A percentile compares a stretch with the other conserved stretches of the same genome.
Evolutionary conservation across 352 stramenopile genomes (phyloP).

Genomic region (Pythium biforme): DNA sequence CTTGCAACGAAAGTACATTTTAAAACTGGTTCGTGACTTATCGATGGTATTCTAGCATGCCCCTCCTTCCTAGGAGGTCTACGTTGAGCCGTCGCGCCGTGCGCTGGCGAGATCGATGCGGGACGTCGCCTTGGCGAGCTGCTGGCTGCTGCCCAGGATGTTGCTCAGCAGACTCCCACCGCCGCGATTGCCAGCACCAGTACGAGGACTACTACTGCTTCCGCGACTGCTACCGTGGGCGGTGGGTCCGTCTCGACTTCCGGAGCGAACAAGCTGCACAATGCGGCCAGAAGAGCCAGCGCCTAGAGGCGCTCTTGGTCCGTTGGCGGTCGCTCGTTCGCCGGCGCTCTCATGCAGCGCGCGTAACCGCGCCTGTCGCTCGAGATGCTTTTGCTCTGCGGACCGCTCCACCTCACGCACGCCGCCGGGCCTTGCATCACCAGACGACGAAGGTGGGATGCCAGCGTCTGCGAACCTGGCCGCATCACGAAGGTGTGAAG

Average conservation of each 20-base stretch:
- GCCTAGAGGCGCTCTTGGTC: neutral
- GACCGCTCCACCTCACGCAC: constrained; percentile 10
- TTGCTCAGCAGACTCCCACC: constrained; percentile 45
- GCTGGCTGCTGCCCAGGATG: constrained; percentile 67
- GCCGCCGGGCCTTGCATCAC: neutral
- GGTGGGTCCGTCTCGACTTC: neutral
- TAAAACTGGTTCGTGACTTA: too few relatives aligned
- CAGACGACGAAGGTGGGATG: neutral
- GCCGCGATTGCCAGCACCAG: constrained; percentile 15
- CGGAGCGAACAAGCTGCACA: constrained; percentile 22
- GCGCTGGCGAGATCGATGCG: constrained; percentile 52
- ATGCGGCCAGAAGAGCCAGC: constrained; percentile 15
- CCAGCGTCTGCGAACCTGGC: neutral
- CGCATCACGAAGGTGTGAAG: neutral
- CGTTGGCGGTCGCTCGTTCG: neutral
- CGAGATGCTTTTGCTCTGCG: constrained; percentile 26
- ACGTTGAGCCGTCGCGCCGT: constrained; percentile 33
- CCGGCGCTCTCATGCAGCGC: constrained; percentile 9
- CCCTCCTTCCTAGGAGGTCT: too few relatives aligned
- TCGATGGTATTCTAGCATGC: constrained; percentile 25
- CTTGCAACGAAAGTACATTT: neutral
- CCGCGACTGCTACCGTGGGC: neutral
- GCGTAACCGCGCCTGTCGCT: constrained; percentile 24
- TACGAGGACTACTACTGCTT: neutral
- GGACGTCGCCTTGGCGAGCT: constrained; percentile 63